Evolutionary conservation across 805 yeast genomes (phyloP).

Genomic region (Torulaspora indica): DNA sequence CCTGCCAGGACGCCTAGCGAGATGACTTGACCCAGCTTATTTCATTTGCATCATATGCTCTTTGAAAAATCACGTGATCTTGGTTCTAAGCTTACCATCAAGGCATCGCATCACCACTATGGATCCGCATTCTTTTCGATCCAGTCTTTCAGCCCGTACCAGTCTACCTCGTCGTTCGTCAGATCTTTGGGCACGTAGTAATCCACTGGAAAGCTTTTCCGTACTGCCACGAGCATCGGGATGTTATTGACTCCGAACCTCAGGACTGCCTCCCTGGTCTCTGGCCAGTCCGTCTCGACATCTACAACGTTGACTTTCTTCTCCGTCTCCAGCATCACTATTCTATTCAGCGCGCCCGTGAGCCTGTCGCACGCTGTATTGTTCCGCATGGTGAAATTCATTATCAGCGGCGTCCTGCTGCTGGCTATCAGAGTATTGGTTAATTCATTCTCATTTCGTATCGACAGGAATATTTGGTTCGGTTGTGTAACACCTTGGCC

Average conservation of each 20-base stretch:
- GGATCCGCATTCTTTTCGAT: conserved; percentile 39
- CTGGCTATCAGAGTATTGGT: conserved; percentile 45
- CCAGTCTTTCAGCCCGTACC: conserved; percentile 42
- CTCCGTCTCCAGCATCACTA: conserved; percentile 46
- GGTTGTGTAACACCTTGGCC: conserved; percentile 1
- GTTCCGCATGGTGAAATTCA: conserved; percentile 68
- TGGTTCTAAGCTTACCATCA: not conserved
- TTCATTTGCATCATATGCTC: not conserved
- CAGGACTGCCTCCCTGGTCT: conserved; percentile 51
- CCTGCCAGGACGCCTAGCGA: not conserved
- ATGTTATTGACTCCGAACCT: conserved; percentile 53
- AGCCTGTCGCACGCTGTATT: conserved; percentile 57
- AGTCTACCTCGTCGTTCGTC: conserved; percentile 37
- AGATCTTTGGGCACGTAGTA: conserved; percentile 34
- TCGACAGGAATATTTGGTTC: conserved; percentile 40
- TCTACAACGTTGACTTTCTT: conserved; percentile 60
- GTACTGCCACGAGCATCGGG: conserved; percentile 64
- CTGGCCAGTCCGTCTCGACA: conserved; percentile 64
- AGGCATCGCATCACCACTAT: not conserved
- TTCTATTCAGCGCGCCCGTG: conserved; percentile 55
- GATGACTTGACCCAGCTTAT: not conserved
- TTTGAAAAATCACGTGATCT: not conserved
- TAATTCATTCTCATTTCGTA: conserved; percentile 56
- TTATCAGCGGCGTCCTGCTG: conserved; percentile 55
- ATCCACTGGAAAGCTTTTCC: conserved; percentile 56